Conservation (phyloP, 257 asterid species). For the Solanum etuberosum region DNA sequence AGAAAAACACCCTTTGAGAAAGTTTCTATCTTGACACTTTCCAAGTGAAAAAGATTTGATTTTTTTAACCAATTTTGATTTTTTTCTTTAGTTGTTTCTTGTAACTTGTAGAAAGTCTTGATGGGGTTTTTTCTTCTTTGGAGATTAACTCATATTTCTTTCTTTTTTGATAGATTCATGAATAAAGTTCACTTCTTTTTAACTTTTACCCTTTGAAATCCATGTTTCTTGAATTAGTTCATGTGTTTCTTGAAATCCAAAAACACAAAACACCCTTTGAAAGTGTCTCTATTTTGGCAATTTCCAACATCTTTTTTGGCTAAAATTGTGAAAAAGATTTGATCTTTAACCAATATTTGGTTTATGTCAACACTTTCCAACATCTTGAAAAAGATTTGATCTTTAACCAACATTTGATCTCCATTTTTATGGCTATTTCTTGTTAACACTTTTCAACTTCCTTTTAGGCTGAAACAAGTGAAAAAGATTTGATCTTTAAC, state of each 20-base stretch:
- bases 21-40: slow-evolving; percentile 15
- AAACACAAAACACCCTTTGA: background rate
- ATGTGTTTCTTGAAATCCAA: slow-evolving; percentile 73
- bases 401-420: background rate
- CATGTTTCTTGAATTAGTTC: slow-evolving; percentile 63
- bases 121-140: background rate
- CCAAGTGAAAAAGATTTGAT: background rate
- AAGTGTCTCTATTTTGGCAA: slow-evolving; percentile 13
- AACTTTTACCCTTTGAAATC: background rate
- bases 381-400: background rate
- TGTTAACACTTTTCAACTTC: background rate
- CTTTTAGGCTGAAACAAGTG: background rate
- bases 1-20: slow-evolving; percentile 28
- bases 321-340: background rate
- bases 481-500: background rate
- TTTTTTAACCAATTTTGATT: background rate
- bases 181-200: background rate
- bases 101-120: background rate
- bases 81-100: background rate
- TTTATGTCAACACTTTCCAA: background rate
- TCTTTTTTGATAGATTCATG: background rate
- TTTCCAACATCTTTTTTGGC: background rate
- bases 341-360: background rate
- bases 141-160: background rate
- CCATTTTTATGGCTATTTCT: background rate